Conservation (phyloP, 805 yeast genomes). For the Helenozyma rhizophorensis region DNA sequence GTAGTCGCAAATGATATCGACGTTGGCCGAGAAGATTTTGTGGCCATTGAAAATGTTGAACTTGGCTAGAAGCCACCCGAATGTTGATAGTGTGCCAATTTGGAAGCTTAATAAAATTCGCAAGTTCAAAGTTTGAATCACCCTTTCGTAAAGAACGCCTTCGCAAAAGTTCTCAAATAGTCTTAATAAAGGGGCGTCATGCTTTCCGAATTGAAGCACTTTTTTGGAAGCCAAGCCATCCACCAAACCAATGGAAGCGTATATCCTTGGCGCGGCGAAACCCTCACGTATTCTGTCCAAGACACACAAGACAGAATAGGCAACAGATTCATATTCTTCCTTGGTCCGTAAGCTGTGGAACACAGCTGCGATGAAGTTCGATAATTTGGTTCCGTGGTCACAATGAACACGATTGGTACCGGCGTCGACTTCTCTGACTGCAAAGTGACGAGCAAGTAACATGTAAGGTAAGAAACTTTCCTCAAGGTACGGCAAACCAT, state of each 20-base stretch:
- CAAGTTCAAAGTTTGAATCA: constrained; percentile 50
- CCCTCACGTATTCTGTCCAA: constrained; percentile 45
- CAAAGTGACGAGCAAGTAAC: constrained; percentile 61
- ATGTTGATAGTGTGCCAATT: constrained; percentile 18
- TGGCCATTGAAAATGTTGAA: constrained; percentile 39
- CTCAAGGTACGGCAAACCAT: constrained; percentile 42
- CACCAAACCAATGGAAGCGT: constrained; percentile 52
- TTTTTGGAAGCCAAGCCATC: constrained; percentile 40
- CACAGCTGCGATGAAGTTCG: constrained; percentile 41
- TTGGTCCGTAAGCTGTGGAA: constrained; percentile 23
- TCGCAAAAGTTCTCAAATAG: constrained; percentile 39
- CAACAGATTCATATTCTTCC: constrained; percentile 22
- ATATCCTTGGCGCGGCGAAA: constrained; percentile 70
- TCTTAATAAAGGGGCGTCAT: constrained; percentile 21
- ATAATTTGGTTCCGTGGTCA: constrained; percentile 52
- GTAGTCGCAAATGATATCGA: constrained; percentile 19
- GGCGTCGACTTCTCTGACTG: constrained; percentile 27
- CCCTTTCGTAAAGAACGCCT: constrained; percentile 48
- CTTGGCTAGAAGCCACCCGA: constrained; percentile 27
- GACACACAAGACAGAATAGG: constrained; percentile 34
- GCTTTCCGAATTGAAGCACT: constrained; percentile 23
- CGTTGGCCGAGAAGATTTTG: constrained; percentile 13
- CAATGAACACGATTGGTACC: constrained; percentile 37
- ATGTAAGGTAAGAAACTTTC: constrained; percentile 53
- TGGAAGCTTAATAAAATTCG: constrained; percentile 37